Conservation (phyloP, 345 rosid genomes). For the Euphorbia lathyris region DNA sequence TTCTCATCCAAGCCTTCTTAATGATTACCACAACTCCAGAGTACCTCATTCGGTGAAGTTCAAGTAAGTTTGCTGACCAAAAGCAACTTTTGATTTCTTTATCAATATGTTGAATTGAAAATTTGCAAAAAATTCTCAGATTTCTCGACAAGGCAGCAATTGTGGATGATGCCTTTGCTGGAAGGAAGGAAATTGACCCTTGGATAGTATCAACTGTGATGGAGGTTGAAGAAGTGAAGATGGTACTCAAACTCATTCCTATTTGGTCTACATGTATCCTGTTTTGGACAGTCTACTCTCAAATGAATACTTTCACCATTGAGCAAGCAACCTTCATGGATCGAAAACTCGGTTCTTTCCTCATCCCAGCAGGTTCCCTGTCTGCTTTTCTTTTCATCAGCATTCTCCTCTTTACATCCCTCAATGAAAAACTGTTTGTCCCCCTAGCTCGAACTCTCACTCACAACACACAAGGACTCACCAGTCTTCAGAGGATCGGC, state of each 20-base stretch:
- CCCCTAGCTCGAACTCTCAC: slow-evolving; percentile 62
- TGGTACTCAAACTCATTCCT: slow-evolving; percentile 68
- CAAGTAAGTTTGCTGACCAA: slow-evolving; percentile 32
- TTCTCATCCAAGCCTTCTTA: slow-evolving; percentile 50
- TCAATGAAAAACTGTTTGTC: slow-evolving; percentile 67
- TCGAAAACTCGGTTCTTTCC: slow-evolving; percentile 49
- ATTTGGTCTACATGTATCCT: slow-evolving; percentile 89
- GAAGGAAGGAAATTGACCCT: slow-evolving; percentile 34
- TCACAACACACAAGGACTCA: slow-evolving; percentile 55
- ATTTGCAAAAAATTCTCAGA: slow-evolving; percentile 27
- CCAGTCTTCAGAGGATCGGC: slow-evolving; percentile 90
- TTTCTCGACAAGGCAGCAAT: slow-evolving; percentile 86
- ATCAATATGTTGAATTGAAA: neutral
- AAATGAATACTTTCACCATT: slow-evolving; percentile 85
- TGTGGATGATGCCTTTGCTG: slow-evolving; percentile 26
- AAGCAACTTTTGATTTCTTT: neutral
- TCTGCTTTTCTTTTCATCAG: slow-evolving; percentile 61
- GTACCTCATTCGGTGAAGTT: slow-evolving; percentile 59
- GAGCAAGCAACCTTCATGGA: slow-evolving; percentile 83
- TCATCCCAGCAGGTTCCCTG: slow-evolving; percentile 61
- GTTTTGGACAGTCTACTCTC: slow-evolving; percentile 92
- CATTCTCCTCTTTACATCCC: slow-evolving; percentile 82
- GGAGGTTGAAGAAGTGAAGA: slow-evolving; percentile 85
- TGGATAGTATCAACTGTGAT: slow-evolving; percentile 69
- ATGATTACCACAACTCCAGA: slow-evolving; percentile 50